Evolutionary conservation across 2,329 filamentous ascomycete genomes (phyloP), one percentile per base, ranked within the genome.

Genomic region (Pseudonectria foliicola): DNA sequence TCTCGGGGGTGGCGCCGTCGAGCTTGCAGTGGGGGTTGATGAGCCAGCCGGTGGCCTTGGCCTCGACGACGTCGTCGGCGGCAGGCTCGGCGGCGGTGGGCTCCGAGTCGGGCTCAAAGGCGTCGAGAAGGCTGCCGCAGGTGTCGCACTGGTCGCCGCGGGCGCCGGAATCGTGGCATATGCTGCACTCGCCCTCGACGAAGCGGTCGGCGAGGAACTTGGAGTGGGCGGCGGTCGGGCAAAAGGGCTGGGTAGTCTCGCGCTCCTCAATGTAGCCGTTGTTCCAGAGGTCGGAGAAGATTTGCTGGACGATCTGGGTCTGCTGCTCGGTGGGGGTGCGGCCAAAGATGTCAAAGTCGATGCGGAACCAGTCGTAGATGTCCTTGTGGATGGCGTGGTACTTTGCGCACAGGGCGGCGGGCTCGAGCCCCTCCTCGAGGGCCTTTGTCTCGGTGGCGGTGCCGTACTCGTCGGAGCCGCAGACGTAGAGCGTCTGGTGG

Each of bases 391-490:
- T 79, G 52, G 78, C 79, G 66, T 93, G 85, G 69, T 93, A 95
- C 67, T 95, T 93, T 63, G 85, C 78, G 68, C 90, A 95, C 10
- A 96, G 77, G 56, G 89, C 75, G 52, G 84, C 73, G 14, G 90
- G 88, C 10, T 82, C 87, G 44, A 88, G 70, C 11, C 82, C 82
- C 59, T 92, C 87, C 59, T 94, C 87, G 27, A 95, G 77, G 4
- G 90, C 90, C 67, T 94, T 95, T 16, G 90, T 95, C 64, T 95
- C 90, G 23, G 89, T 95, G 14, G 90, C 89, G 10, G 90, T 96
- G 38, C 90, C 90, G 61, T 95, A 96, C 64, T 96, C 86, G 66
- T 95, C 90, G n/a, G 63, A 65, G 38, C 88, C 88, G 62, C 89
- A 94, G 48, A 95, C 72, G 60, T 80, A 95, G 33, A 95, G 73